Evolutionary conservation across 306 rosid genomes (phyloP), one percentile per base, ranked within the genome.

Genomic region (Vachellia pachyceras): DNA sequence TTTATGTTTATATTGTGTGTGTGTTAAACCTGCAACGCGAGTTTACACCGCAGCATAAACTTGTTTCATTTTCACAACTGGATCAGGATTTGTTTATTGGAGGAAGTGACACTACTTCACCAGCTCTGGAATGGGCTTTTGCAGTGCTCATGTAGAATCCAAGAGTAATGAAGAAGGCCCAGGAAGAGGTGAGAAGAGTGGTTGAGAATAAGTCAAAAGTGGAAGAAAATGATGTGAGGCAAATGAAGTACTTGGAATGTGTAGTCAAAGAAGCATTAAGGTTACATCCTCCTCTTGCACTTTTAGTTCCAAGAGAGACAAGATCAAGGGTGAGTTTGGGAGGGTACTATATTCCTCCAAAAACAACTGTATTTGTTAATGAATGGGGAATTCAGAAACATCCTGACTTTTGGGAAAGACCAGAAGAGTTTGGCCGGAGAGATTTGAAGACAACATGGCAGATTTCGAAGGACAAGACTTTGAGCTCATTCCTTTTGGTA

Each of bases 221-320:
- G 5, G 88, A 82, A 1, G 50, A 69, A 23, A 40, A 25, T 14
- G 90, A 89, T 44, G 18, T 82, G n/a, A 66, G 23, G 0, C 46
- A 85, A 47, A 91, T 91, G 92, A 23, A 44, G 5, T 91, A 80
- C 76, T 63, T 91, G 81, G 69, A 82, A 14, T 87, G 86, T 79
- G 82, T 85, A 0, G 5, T 82, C 8, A 88, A 69, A 52, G 81
- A 77, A 40, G 25, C 68, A 14, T 4, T 78, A 23, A 68, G 82
- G 6, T 52, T 78, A 52, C 95, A 84, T 29, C 86, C 91, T 1
- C 79, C 93, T 5, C 12, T 3, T 22, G 88, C 91, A 20, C 77
- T 86, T 3, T 20, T 81, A 5, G 10, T 67, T 1, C 86, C 88
- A 37, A 58, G 90, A 45, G 71, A 81, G 77, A 73, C 89, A 79